phyloP scores from a whole-genome alignment of 169 alveolate species.

The Plasmodium reichenowi region DNA sequence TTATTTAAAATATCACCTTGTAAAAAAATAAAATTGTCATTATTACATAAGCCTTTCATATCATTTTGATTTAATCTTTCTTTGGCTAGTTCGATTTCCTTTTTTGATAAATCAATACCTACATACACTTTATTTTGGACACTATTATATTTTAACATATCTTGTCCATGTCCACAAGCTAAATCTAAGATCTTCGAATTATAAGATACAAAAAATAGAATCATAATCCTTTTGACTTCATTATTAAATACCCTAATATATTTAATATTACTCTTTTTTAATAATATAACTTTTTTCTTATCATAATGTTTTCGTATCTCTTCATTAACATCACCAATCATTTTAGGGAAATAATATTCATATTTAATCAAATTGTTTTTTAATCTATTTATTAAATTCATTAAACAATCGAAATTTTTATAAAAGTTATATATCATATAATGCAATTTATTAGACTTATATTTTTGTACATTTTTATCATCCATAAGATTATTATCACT shows the following conservation, averaged over 20 bases:
- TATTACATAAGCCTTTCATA: conserved; percentile 67
- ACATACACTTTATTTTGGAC: conserved; percentile 86
- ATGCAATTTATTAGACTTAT: conserved; percentile 28
- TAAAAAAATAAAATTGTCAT: conserved; percentile 49
- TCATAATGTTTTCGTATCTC: conserved; percentile 88
- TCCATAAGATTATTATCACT: not conserved
- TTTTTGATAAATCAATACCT: conserved; percentile 91
- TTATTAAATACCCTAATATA: conserved; percentile 87
- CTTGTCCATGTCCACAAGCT: conserved; percentile 94
- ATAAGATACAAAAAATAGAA: conserved; percentile 79
- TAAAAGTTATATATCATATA: conserved; percentile 55
- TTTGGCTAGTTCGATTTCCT: conserved; percentile 90
- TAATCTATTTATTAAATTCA: conserved; percentile 37
- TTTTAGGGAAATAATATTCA: conserved; percentile 86
- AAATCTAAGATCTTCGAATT: conserved; percentile 88
- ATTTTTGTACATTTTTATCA: not conserved
- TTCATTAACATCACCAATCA: conserved; percentile 88
- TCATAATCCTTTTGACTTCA: conserved; percentile 87
- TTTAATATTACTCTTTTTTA: conserved; percentile 86
- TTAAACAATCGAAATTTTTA: conserved; percentile 59
- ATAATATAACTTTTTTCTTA: conserved; percentile 85
- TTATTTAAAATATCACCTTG: conserved; percentile 75
- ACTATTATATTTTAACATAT: conserved; percentile 89
- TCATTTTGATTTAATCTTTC: conserved; percentile 84
- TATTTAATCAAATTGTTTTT: conserved; percentile 41